Evolutionary conservation across 495 filamentous ascomycete species (phyloP).

Genomic region (Lasiosphaeria miniovina): DNA sequence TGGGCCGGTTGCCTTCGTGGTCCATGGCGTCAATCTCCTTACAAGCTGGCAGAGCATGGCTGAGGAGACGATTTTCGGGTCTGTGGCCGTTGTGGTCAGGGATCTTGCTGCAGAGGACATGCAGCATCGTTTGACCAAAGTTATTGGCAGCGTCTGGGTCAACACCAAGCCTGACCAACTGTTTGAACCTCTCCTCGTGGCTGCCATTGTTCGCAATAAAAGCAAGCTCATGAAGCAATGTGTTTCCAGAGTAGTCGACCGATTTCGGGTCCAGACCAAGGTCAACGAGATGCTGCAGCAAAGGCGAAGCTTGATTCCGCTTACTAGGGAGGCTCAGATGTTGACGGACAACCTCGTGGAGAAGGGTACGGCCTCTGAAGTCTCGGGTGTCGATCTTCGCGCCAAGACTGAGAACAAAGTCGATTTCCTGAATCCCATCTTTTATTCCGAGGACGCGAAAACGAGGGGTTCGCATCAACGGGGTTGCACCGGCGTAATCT

Average conservation of each 20-base stretch:
- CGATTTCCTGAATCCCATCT: not conserved
- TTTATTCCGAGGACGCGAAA: not conserved
- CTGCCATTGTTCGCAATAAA: not conserved
- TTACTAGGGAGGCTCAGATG: not conserved
- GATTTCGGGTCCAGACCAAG: slow-evolving; percentile 4
- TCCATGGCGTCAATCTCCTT: slow-evolving; percentile 10
- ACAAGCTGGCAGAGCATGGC: slow-evolving; percentile 1
- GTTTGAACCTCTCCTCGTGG: not conserved
- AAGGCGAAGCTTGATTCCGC: slow-evolving; percentile 2
- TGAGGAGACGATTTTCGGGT: not conserved
- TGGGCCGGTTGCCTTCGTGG: slow-evolving; percentile 11
- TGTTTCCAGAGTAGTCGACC: slow-evolving; percentile 15
- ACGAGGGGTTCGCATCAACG: slow-evolving; percentile 5
- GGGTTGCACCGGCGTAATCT: slow-evolving; percentile 20
- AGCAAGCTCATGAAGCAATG: slow-evolving; percentile 12
- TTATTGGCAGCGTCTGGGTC: slow-evolving; percentile 16
- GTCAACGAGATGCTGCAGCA: not conserved
- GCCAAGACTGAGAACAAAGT: not conserved
- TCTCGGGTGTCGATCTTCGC: slow-evolving; percentile 15
- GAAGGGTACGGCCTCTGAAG: slow-evolving; percentile 11
- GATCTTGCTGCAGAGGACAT: slow-evolving; percentile 3
- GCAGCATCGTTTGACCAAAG: slow-evolving; percentile 11
- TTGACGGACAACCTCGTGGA: slow-evolving; percentile 4
- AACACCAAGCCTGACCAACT: slow-evolving; percentile 3
- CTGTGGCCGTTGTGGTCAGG: not conserved